Conservation (phyloP, 768 basidiomycete genomes). For the Phylloporus scabripes region DNA sequence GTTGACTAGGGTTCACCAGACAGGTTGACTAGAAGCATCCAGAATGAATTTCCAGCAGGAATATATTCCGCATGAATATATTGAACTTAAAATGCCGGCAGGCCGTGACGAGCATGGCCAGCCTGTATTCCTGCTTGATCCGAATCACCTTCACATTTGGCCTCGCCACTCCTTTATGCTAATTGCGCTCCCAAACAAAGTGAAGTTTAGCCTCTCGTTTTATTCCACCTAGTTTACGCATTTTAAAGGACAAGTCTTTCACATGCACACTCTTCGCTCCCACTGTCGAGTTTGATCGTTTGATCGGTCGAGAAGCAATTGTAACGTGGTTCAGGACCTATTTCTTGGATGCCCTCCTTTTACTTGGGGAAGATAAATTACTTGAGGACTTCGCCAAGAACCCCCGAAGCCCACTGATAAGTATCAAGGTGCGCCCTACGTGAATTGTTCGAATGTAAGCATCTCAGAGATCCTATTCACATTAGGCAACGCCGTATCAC, state of each 20-base stretch:
- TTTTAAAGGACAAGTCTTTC: conserved; percentile 84
- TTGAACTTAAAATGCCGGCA: conserved; percentile 94
- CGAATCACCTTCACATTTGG: conserved; percentile 98
- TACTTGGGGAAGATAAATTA: conserved; percentile 78
- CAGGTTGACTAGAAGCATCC: conserved; percentile 19
- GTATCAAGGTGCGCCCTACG: conserved; percentile 70
- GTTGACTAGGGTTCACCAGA: conserved; percentile 5
- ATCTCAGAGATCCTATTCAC: conserved; percentile 16
- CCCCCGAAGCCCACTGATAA: conserved; percentile 85
- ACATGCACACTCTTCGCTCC: conserved; percentile 96
- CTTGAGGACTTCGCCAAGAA: conserved; percentile 75
- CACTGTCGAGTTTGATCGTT: conserved; percentile 63
- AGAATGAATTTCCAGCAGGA: conserved; percentile 96
- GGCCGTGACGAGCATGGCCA: conserved; percentile 55
- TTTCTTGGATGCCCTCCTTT: conserved; percentile 83
- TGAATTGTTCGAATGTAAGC: conserved; percentile 12
- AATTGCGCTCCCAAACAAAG: conserved; percentile 96
- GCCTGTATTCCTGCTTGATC: conserved; percentile 78
- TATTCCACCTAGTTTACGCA: conserved; percentile 23
- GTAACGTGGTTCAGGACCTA: conserved; percentile 73
- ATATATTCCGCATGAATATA: conserved; percentile 93
- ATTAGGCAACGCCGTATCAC: conserved; percentile 81
- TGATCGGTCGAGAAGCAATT: conserved; percentile 52
- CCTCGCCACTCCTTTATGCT: conserved; percentile 99
- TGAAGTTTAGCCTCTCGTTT: conserved; percentile 33